Base-by-base conservation (phyloP, 148 eudicot genomes). In the Nepenthes mirabilis region DNA sequence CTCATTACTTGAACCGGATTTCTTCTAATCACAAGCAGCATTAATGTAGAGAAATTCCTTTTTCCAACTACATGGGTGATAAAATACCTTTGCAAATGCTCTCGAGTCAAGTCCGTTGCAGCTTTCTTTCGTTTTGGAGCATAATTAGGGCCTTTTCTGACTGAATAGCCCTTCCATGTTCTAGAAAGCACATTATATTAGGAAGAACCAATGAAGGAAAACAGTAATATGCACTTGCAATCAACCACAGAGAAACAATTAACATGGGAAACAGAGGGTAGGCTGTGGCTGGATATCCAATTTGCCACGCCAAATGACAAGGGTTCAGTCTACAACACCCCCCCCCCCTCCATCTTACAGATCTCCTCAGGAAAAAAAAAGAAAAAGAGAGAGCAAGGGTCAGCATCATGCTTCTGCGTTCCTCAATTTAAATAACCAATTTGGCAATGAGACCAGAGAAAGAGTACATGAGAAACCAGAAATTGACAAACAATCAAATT, bases 31-130 rank as follows among this genome's bases (percentile, higher is more conserved):
- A 65, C 55, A 47, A 14, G 33, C 9, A 59, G 36, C 45, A 33
- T 40, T 57, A 14, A 55, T 47, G 6, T 45, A 45, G 13, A 43
- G 23, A 13, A 2, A 23, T 23, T 23, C 23, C 23, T 23, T 23
- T 11, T 54, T 32, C 54, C 11, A 67, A 47, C 36, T 55, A 13
- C 33, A 36, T 12, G n/a, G n/a, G 6, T 14, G 32, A 11, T 59
- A 52, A 49, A 62, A 59, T 88, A 91, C 97, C 90, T 88, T 69
- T 76, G 94, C 71, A 93, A 69, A 70, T 88, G 76, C 43, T 93
- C 98, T 60, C 95, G 83, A 51, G 85, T 86, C 69, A 93, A 77
- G 78, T 93, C 98, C 40, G 98, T 93, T 36, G 95, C 96, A 48
- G 72, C 80, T 68, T 82, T 86, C 75, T 71, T 83, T 70, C 98